Evolutionary conservation across 2,329 filamentous ascomycete species (phyloP).

Genomic region (Pezicula carpinea): DNA sequence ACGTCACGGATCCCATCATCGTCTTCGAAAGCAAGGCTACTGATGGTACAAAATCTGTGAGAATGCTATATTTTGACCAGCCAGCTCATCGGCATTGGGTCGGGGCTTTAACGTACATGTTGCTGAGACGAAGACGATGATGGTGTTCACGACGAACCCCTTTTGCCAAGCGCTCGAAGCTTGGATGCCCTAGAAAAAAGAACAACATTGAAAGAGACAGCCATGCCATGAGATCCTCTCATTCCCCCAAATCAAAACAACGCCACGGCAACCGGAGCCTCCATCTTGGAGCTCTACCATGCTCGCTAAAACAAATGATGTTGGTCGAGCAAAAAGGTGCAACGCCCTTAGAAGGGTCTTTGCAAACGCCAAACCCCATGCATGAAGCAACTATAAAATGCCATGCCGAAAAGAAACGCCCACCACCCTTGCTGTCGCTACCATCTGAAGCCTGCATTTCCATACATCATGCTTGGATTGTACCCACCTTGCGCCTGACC

Average conservation of each 20-base stretch:
- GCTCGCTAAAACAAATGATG: slow-evolving; percentile 42
- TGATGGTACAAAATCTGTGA: slow-evolving; percentile 34
- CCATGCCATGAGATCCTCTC: slow-evolving; percentile 23
- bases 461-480: slow-evolving; percentile 81
- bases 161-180: slow-evolving; percentile 19
- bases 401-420: slow-evolving; percentile 20
- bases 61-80: slow-evolving; percentile 47
- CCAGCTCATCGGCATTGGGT: slow-evolving; percentile 32
- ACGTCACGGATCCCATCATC: slow-evolving; percentile 57
- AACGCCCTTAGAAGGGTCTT: slow-evolving; percentile 23
- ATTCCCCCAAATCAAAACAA: slow-evolving; percentile 23
- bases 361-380: slow-evolving; percentile 22
- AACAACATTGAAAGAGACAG: slow-evolving; percentile 19
- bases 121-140: slow-evolving; percentile 62
- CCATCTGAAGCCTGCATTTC: slow-evolving; percentile 65
- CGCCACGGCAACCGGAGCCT: slow-evolving; percentile 30
- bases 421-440: slow-evolving; percentile 34
- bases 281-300: slow-evolving; percentile 37
- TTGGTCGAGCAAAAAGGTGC: slow-evolving; percentile 23
- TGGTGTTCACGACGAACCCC: slow-evolving; percentile 53
- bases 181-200: slow-evolving; percentile 18
- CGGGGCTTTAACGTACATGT: slow-evolving; percentile 61
- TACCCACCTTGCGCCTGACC: slow-evolving; percentile 94
- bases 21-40: slow-evolving; percentile 44
- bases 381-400: slow-evolving; percentile 27